A percentile compares a stretch with the other conserved stretches of the same genome.
Evolutionary conservation across 176 grass and related monocot species (phyloP).

Genomic region (Bromus sterilis): DNA sequence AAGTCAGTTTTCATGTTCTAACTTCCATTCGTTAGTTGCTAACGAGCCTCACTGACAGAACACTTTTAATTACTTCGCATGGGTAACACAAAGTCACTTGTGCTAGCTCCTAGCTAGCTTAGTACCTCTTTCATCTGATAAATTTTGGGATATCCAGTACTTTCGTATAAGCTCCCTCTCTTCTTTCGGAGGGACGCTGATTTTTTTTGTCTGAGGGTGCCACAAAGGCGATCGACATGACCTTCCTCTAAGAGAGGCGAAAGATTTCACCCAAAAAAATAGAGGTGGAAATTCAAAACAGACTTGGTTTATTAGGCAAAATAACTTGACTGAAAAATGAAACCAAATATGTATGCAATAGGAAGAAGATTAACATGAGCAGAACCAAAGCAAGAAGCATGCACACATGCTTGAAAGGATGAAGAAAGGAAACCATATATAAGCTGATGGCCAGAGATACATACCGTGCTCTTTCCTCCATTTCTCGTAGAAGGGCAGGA

Average conservation of each 20-base stretch:
- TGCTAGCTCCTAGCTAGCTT: background rate
- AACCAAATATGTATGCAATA: background rate
- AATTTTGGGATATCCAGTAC: too few relatives aligned
- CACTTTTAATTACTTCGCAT: background rate
- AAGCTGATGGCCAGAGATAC: background rate
- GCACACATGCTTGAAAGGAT: background rate
- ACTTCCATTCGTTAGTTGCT: background rate
- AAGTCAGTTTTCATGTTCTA: background rate
- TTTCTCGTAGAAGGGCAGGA: constrained; percentile 85
- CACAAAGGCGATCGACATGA: too few relatives aligned
- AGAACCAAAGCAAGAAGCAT: background rate
- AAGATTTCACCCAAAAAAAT: too few relatives aligned
- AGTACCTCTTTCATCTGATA: background rate
- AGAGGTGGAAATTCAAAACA: background rate
- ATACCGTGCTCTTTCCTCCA: constrained; percentile 86
- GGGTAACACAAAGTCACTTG: background rate
- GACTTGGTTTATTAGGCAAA: background rate
- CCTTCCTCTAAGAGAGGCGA: too few relatives aligned
- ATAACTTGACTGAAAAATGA: background rate
- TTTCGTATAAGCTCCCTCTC: background rate
- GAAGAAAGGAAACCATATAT: background rate
- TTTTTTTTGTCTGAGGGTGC: too few relatives aligned
- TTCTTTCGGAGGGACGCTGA: background rate
- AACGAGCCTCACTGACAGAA: background rate
- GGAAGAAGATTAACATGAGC: background rate